Evolutionary conservation across 2,329 filamentous ascomycete genomes (phyloP).

Genomic region (Sordariomycetes sp.): DNA sequence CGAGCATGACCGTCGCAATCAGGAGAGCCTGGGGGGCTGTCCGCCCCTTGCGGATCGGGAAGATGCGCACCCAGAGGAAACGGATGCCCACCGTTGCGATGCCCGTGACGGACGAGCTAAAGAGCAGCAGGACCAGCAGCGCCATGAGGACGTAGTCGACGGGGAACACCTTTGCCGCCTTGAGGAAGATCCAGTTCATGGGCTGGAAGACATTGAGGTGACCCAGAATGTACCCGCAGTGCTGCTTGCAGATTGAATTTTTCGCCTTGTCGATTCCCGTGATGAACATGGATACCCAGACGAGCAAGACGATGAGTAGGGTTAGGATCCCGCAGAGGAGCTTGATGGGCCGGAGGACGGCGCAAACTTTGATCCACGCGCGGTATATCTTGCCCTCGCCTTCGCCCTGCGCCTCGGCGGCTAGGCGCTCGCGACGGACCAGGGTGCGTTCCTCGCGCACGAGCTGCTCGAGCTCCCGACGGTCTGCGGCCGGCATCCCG

Average conservation of each 20-base stretch:
- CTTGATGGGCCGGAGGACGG: conserved; percentile 77
- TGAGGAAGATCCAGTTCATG: conserved; percentile 77
- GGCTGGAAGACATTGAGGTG: conserved; percentile 88
- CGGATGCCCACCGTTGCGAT: conserved; percentile 82
- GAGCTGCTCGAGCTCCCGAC: conserved; percentile 75
- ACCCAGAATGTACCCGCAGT: conserved; percentile 84
- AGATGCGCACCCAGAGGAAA: conserved; percentile 90
- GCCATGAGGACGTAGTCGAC: conserved; percentile 87
- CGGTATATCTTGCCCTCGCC: conserved; percentile 62
- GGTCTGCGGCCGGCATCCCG: conserved; percentile 70
- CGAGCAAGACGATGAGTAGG: conserved; percentile 57
- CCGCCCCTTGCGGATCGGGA: conserved; percentile 77
- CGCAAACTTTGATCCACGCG: conserved; percentile 67
- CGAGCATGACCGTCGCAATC: conserved; percentile 80
- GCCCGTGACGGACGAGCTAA: conserved; percentile 76
- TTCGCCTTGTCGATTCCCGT: conserved; percentile 93
- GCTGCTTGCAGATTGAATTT: conserved; percentile 83
- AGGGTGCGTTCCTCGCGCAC: conserved; percentile 86
- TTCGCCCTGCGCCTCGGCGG: conserved; percentile 68
- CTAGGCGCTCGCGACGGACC: conserved; percentile 76
- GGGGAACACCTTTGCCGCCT: conserved; percentile 73
- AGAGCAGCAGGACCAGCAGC: conserved; percentile 73
- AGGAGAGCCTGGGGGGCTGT: conserved; percentile 87
- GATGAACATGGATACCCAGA: conserved; percentile 88
- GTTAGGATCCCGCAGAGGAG: conserved; percentile 72